Evolutionary conservation across 202 grass and related monocot genomes (phyloP).

Genomic region (Panicum hallii): DNA sequence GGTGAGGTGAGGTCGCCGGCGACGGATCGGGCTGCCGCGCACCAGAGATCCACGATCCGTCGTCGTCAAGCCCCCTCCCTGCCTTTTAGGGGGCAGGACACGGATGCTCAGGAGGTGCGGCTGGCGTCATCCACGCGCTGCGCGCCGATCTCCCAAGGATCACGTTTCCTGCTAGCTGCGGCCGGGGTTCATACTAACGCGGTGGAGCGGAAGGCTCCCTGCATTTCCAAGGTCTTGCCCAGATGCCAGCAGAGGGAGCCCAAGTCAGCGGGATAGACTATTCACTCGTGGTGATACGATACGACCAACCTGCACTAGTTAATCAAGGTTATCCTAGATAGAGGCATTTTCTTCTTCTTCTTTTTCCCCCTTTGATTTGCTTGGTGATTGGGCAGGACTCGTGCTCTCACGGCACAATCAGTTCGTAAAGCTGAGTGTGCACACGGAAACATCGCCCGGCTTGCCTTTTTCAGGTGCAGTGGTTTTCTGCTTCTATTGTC

Average conservation of each 20-base stretch:
- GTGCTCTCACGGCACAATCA: neutral
- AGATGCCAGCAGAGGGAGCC: no score
- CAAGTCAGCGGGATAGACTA: no score
- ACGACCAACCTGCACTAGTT: neutral
- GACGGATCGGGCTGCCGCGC: neutral
- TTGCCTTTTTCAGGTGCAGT: neutral
- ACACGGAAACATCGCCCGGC: neutral
- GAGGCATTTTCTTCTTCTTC: no score
- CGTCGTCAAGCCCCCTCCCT: neutral
- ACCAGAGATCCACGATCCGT: neutral
- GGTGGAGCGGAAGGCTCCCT: no score
- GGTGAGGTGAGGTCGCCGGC: neutral
- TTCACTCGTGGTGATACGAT: neutral
- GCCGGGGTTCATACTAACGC: neutral
- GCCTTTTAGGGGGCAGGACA: constrained; percentile 21
- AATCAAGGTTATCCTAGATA: neutral
- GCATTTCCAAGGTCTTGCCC: neutral
- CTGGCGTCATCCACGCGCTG: neutral
- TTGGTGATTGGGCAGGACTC: neutral
- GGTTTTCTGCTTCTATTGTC: neutral
- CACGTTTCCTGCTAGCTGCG: neutral
- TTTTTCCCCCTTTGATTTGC: neutral
- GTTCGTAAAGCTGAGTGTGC: neutral
- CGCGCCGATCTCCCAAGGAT: neutral
- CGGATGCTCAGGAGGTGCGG: neutral